These are phyloP conservation scores for Starmera amethionina DNA, from an alignment of 805 yeast species.

Conservation along the genomic window DNA sequence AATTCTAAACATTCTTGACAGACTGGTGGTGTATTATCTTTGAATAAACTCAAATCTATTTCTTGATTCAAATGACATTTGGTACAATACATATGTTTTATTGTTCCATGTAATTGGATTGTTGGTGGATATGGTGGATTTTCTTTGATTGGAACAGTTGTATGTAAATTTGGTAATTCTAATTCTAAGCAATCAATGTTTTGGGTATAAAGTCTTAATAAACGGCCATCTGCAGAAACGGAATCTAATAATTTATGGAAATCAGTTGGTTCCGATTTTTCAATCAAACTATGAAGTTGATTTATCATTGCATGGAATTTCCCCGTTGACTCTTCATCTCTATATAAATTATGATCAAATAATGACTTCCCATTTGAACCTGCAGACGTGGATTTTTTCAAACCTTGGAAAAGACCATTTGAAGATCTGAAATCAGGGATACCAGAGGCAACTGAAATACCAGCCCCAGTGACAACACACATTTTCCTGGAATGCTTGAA, in stretches of 20 bases:
- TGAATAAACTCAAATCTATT: constrained; percentile 44
- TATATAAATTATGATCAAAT: constrained; percentile 72
- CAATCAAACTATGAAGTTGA: constrained; percentile 45
- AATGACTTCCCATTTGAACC: constrained; percentile 50
- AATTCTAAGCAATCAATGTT: constrained; percentile 78
- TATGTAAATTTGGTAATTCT: constrained; percentile 37
- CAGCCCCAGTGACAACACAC: constrained; percentile 78
- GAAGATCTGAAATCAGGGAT: constrained; percentile 83
- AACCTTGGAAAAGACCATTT: constrained; percentile 59
- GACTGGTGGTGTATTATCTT: constrained; percentile 33
- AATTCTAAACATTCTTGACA: constrained; percentile 61
- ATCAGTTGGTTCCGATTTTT: constrained; percentile 53
- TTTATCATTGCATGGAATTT: constrained; percentile 70
- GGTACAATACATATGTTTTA: constrained; percentile 63
- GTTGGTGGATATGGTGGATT: constrained; percentile 42
- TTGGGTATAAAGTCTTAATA: constrained; percentile 74
- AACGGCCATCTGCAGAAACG: constrained; percentile 51
- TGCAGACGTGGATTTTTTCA: constrained; percentile 29
- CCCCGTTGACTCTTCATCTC: constrained; percentile 47
- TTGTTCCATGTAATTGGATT: constrained; percentile 79
- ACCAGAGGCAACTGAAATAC: constrained; percentile 84
- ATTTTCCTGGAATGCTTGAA: constrained; percentile 45
- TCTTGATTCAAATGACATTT: constrained; percentile 56
- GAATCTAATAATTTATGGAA: constrained; percentile 60
- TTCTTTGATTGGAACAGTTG: constrained; percentile 37